These are phyloP conservation scores for Chytriomyces sp. DNA, from an alignment of 192 early-diverging fungal species.

Conservation along the genomic window DNA sequence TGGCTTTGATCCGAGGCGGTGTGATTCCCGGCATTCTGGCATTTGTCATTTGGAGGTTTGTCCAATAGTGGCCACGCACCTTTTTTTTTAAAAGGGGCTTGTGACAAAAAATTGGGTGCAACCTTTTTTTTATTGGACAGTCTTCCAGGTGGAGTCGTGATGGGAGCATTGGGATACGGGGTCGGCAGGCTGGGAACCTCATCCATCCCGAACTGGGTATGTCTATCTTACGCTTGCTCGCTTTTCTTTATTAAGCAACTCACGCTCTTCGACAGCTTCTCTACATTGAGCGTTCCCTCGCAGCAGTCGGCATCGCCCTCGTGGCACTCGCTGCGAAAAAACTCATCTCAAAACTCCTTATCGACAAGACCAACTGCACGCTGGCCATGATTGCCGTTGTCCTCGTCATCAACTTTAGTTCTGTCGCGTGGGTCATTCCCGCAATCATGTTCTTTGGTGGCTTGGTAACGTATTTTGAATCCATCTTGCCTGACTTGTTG, in stretches of 20 bases:
- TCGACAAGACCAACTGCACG: constrained; percentile 8
- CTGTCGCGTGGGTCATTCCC: constrained; percentile 56
- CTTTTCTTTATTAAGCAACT: too few relatives aligned
- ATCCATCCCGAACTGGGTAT: constrained; percentile 15
- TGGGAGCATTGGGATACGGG: constrained; percentile 49
- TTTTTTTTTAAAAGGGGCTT: not conserved
- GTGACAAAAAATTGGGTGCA: not conserved
- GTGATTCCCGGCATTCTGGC: constrained; percentile 52
- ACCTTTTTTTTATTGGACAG: constrained; percentile 25
- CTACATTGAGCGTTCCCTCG: constrained; percentile 59
- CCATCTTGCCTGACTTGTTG: not conserved
- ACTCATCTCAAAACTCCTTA: constrained; percentile 30
- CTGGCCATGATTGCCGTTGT: constrained; percentile 30
- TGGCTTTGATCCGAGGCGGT: constrained; percentile 57
- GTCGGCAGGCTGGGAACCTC: constrained; percentile 23
- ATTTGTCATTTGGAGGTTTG: constrained; percentile 64
- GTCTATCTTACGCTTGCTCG: too few relatives aligned
- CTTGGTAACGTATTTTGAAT: constrained; percentile 29
- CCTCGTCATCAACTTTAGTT: constrained; percentile 40
- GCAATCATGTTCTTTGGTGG: constrained; percentile 63
- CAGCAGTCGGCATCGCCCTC: constrained; percentile 64
- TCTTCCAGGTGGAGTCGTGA: constrained; percentile 58
- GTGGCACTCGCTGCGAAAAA: constrained; percentile 63
- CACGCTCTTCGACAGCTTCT: constrained; percentile 56
- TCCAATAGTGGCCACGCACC: not conserved